A percentile compares a stretch with the other conserved stretches of the same genome.
Conservation (phyloP, 2,329 filamentous ascomycete genomes). For the Myriosclerotinia duriaeana region DNA sequence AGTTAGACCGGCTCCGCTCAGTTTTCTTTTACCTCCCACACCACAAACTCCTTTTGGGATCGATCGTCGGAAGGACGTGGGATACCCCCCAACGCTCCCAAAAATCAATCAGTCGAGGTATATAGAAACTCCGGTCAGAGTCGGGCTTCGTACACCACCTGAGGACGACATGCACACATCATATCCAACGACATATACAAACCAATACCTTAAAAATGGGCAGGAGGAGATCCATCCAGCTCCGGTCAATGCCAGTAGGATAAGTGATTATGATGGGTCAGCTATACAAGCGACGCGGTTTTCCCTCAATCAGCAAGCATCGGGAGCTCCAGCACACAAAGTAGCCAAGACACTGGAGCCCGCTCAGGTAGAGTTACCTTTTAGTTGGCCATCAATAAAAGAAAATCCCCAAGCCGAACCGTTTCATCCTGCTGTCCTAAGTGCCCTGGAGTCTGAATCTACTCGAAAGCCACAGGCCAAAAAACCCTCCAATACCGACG, state of each 20-base stretch:
- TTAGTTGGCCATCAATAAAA: neutral
- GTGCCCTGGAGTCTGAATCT: conserved; percentile 11
- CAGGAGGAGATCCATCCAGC: conserved; percentile 41
- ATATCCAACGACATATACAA: conserved; percentile 47
- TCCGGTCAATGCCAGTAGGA: conserved; percentile 8
- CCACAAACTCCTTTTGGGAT: conserved; percentile 27
- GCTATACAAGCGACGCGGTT: conserved; percentile 27
- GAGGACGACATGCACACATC: conserved; percentile 53
- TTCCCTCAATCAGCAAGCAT: conserved; percentile 27
- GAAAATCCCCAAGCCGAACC: neutral
- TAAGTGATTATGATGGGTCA: neutral
- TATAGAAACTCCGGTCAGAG: conserved; percentile 35
- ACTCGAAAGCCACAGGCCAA: conserved; percentile 26
- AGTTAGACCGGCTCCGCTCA: conserved; percentile 36
- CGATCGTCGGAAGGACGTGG: conserved; percentile 33
- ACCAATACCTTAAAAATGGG: conserved; percentile 49
- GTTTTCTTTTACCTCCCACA: conserved; percentile 35
- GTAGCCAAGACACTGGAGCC: neutral
- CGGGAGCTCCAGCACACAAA: conserved; percentile 16
- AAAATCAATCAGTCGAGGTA: conserved; percentile 30
- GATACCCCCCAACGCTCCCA: conserved; percentile 22
- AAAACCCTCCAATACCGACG: conserved; percentile 33
- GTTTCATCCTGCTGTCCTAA: neutral
- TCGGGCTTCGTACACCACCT: conserved; percentile 52
- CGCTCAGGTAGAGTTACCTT: neutral